Evolutionary conservation across 106 monocot genomes (phyloP), one percentile per base, ranked within the genome.

Genomic region (Allium cepa): DNA sequence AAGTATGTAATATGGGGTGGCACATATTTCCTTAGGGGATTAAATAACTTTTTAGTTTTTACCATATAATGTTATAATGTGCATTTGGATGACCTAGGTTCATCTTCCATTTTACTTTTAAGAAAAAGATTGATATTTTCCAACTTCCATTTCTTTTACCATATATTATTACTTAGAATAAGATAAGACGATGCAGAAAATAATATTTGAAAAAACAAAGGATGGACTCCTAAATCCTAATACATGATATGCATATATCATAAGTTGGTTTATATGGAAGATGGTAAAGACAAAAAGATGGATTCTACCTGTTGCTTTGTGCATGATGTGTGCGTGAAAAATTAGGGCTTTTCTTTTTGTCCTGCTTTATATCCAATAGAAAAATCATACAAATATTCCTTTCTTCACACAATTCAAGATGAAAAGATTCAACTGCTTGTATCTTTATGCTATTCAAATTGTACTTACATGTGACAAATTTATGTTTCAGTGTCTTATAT

Each of bases 261-360:
- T 15, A 55, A 55, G 4, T 12, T 12, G 15, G 15, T 12, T 4
- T 12, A 15, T 59, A 13, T 17, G 18, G 59, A 59, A 22, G 9
- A 8, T 59, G 67, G 7, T 6, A 63, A 50, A 8, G 45, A 46
- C 6, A 53, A 46, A 56, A 56, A 53, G 68, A 75, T 15, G 62
- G 46, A 59, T 62, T 68, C 62, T 55, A 68, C 61, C 61, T 61
- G 11, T 49, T 36, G 27, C 18, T 16, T 62, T 62, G 62, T 69
- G 68, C 75, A 75, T 75, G 74, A 49, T 51, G 60, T 68, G 67
- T 36, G 36, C 67, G 49, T 67, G 74, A 17, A 75, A 75, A 69
- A 55, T 56, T 75, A 67, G 75, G 60, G 61, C 22, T 27, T 69
- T 50, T 69, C 16, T 56, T 53, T 45, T 69, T n/a, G 36, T 36